Base-by-base conservation (phyloP, 2,329 filamentous ascomycete genomes). In the Ascochyta fabae region DNA sequence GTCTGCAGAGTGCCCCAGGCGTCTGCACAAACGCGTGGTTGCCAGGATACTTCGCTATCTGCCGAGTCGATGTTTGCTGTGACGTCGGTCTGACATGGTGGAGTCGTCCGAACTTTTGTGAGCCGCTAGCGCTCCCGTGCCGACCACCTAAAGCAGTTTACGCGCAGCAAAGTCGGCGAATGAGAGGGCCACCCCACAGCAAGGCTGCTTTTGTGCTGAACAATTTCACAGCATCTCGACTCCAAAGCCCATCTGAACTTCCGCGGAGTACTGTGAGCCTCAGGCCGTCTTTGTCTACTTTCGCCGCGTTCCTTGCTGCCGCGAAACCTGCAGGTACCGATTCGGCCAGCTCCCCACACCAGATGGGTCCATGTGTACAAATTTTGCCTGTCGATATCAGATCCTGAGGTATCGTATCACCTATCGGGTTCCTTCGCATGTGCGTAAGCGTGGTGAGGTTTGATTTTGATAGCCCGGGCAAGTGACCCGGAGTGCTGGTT, bases 31-130 rank as follows among this genome's bases (percentile, higher is more conserved):
- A 66, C 49, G 64, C 64, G 60, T 66, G 53, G 59, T 50, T 24
- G 33, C 55, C 54, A 54, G 61, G 50, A 42, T 50, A 35, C 33
- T 24, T 41, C 34, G 38, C 44, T 45, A 62, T 60, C 52, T 61
- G 59, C 65, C 63, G 62, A 22, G 38, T 53, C 40, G 33, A 48
- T 59, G 45, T 69, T 50, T 55, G 47, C 46, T 38, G 46, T 73
- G 71, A 75, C 71, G 71, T 68, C 59, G 61, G 48, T 56, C 69
- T 74, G 71, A 75, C 69, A 70, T 66, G 58, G 46, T 63, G 47
- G 53, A 66, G 49, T 45, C 13, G 35, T 58, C 29, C 27, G 29
- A 23, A 48, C 26, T 45, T 62, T 64, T 60, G 19, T 19, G 19
- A 48, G 67, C 60, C 66, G 60, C 62, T 69, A 69, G 57, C 39